These are phyloP conservation scores for Syzygium oleosum DNA, from an alignment of 345 rosid genomes.

Conservation along the genomic window DNA sequence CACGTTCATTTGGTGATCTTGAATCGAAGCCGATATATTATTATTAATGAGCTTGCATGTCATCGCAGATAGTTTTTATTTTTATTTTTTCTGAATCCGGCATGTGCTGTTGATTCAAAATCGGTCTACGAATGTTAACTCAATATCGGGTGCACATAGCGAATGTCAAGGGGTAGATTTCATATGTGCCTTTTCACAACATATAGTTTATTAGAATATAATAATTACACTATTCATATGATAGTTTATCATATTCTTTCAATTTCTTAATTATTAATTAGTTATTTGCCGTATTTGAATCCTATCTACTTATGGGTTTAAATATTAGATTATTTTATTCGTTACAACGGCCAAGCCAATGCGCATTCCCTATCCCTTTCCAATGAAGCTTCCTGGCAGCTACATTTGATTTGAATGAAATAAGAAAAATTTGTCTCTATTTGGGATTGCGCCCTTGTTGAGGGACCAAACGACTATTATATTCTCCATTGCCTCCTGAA, in stretches of 20 bases:
- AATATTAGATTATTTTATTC: not conserved
- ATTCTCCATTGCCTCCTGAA: not conserved
- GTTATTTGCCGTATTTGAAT: not conserved
- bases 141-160: not conserved
- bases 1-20: not conserved
- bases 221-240: not conserved
- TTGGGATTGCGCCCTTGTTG: not conserved
- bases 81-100: not conserved
- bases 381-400: not conserved
- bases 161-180: not conserved
- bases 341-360: not conserved
- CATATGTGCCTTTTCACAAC: not conserved
- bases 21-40: not conserved
- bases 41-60: not conserved
- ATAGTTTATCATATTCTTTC: not conserved
- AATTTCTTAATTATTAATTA: not conserved
- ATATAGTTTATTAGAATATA: not conserved
- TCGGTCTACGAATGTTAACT: not conserved
- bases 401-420: not conserved
- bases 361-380: not conserved
- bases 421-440: not conserved
- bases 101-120: not conserved
- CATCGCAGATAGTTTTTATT: not conserved
- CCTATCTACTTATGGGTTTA: not conserved
- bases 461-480: not conserved